A percentile compares a stretch with the other conserved stretches of the same genome.
Conservation (phyloP, 768 basidiomycete species). For the Termitomyces sp. region DNA sequence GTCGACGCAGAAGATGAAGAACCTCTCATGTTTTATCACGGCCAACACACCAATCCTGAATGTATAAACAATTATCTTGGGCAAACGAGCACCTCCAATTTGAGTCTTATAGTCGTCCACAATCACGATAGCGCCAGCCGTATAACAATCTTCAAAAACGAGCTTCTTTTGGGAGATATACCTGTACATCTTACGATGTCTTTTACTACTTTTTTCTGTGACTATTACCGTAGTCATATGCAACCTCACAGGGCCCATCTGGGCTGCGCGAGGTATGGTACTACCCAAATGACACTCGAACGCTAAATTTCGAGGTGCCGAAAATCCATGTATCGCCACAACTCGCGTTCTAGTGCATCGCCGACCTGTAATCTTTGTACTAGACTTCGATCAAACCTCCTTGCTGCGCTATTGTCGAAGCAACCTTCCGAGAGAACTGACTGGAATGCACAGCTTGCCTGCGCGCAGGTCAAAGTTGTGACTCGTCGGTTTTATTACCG, state of each 20-base stretch:
- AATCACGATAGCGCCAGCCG: neutral
- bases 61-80: neutral
- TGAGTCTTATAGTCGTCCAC: conserved; percentile 27
- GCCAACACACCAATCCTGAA: conserved; percentile 9
- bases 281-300: conserved; percentile 6
- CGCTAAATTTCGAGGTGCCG: neutral
- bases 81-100: conserved; percentile 41
- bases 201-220: conserved; percentile 5
- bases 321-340: neutral
- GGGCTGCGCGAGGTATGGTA: conserved; percentile 4
- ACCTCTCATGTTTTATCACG: neutral
- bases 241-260: conserved; percentile 1
- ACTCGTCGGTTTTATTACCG: neutral
- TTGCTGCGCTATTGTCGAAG: neutral
- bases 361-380: neutral
- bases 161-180: conserved; percentile 7
- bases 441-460: neutral
- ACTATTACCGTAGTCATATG: conserved; percentile 5
- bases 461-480: neutral
- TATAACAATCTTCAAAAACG: conserved; percentile 4
- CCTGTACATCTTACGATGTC: neutral
- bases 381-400: conserved; percentile 9
- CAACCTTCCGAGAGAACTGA: neutral
- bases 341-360: neutral
- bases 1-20: neutral